Evolutionary conservation across 148 eudicot genomes (phyloP).

Genomic region (Nepenthes gracilis): DNA sequence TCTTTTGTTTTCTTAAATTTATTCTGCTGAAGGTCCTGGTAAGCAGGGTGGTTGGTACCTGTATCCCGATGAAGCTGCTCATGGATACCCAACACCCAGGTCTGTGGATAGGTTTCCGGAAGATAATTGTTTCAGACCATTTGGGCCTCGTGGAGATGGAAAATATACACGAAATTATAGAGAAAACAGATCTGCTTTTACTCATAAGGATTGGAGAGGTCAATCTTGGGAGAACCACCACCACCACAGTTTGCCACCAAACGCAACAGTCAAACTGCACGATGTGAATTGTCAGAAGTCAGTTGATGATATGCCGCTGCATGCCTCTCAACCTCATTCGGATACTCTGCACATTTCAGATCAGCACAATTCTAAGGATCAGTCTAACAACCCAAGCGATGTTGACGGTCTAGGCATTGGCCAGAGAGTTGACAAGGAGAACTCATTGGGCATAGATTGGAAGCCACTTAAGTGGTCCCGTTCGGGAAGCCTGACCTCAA

Average conservation of each 20-base stretch:
- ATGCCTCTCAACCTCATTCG: conserved; percentile 38
- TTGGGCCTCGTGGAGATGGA: conserved; percentile 35
- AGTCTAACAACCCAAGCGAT: conserved; percentile 31
- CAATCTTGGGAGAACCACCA: conserved; percentile 35
- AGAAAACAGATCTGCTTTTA: conserved; percentile 37
- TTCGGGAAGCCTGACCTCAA: conserved; percentile 60
- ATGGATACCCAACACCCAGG: conserved; percentile 34
- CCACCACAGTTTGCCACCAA: conserved; percentile 20
- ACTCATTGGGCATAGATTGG: conserved; percentile 49
- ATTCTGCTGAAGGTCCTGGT: conserved; percentile 49
- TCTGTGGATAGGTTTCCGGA: conserved; percentile 29
- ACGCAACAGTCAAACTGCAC: conserved; percentile 28
- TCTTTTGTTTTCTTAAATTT: conserved; percentile 9
- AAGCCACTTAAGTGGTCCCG: conserved; percentile 73
- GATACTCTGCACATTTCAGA: conserved; percentile 25
- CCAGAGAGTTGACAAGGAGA: conserved; percentile 44
- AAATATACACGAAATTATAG: conserved; percentile 43
- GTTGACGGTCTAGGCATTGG: conserved; percentile 23
- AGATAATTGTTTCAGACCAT: conserved; percentile 30
- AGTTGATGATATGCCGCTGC: conserved; percentile 24
- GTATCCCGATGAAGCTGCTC: conserved; percentile 33
- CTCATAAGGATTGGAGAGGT: conserved; percentile 50
- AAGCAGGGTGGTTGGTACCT: conserved; percentile 60
- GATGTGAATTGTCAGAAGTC: conserved; percentile 27
- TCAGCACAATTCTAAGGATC: conserved; percentile 32